phyloP scores from a whole-genome alignment of 139 green algal genomes.

The Gonium pectorale region DNA sequence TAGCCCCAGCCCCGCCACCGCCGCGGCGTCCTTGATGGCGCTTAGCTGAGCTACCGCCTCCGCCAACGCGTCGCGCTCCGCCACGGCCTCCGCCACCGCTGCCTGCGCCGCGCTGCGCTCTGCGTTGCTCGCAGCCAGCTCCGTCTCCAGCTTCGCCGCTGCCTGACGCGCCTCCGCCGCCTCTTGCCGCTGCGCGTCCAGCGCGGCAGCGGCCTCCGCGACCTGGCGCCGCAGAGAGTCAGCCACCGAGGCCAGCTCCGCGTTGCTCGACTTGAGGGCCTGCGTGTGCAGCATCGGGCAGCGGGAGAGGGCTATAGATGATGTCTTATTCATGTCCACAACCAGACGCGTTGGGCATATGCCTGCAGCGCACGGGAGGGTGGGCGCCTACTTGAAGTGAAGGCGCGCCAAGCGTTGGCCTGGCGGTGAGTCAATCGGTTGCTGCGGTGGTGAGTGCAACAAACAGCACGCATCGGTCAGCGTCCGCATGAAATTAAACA shows the following conservation, averaged over 20 bases:
- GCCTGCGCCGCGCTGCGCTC: not conserved
- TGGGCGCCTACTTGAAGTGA: too few relatives aligned
- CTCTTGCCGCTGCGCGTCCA: not conserved
- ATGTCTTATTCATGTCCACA: too few relatives aligned
- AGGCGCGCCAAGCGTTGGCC: too few relatives aligned
- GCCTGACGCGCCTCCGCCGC: not conserved
- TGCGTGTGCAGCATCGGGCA: not conserved
- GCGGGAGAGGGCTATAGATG: too few relatives aligned
- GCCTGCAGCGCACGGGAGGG: too few relatives aligned
- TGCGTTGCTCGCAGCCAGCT: not conserved
- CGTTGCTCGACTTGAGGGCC: constrained; percentile 2
- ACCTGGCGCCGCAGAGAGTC: not conserved
- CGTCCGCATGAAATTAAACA: too few relatives aligned
- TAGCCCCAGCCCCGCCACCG: not conserved
- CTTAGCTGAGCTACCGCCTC: not conserved
- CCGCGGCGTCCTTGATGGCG: constrained; percentile 1
- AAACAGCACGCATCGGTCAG: too few relatives aligned
- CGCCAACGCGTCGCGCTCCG: constrained; percentile 7
- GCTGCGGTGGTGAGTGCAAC: too few relatives aligned
- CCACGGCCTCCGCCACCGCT: not conserved
- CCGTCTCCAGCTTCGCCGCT: not conserved
- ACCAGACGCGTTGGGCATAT: too few relatives aligned
- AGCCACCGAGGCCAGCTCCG: not conserved
- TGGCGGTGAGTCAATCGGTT: too few relatives aligned
- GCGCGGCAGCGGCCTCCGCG: not conserved